Base-by-base conservation (phyloP, 2,329 filamentous ascomycete species). In the Epichloe brachyelytri region DNA sequence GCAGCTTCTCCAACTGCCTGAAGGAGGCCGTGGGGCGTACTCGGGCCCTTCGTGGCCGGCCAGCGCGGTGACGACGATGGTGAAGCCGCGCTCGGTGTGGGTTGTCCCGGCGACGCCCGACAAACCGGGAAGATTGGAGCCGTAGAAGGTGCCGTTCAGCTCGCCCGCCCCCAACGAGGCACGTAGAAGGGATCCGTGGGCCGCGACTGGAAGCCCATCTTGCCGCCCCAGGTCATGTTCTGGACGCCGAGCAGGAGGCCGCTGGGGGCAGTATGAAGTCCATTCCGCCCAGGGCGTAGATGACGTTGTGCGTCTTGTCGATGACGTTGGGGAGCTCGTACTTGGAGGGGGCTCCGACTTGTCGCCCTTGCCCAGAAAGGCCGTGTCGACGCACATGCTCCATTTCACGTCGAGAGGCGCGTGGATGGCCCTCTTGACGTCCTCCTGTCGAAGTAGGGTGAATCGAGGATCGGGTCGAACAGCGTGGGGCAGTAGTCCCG, bases 221-320 rank as follows among this genome's bases (percentile, higher is more conserved):
- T 63, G 4, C 85, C 86, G 52, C 79, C 79, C 80, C 82, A 91
- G 0, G 85, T 89, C 81, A 90, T 87, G 69, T 89, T 89, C 62
- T 91, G 86, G 53, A 90, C 82, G 1, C 77, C 76, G 6, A 88
- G 70, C 1, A 91, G 71, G 0, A 85, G 85, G 15, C 85, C 86
- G 62, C 86, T 85, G 59, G 75, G 22, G 83, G 70, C 10, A 88
- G 73, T 53, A 86, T 74, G 61, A 76, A 85, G 66, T 89, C 87
- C 11, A 84, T 74, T 46, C 77, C 69, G 11, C 85, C 87, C 60
- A 90, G 85, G 3, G 75, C 83, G 59, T 93, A 80, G 57, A 93
- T 75, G 37, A 91, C 80, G 38, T 78, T 30, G 3, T 1, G 8
- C 1, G 26, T 30, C 8, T 30, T 30, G 26, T 30, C 26, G 57